Evolutionary conservation across 805 yeast species (phyloP), one percentile per base, ranked within the genome.

Genomic region (Komagataella phaffii): DNA sequence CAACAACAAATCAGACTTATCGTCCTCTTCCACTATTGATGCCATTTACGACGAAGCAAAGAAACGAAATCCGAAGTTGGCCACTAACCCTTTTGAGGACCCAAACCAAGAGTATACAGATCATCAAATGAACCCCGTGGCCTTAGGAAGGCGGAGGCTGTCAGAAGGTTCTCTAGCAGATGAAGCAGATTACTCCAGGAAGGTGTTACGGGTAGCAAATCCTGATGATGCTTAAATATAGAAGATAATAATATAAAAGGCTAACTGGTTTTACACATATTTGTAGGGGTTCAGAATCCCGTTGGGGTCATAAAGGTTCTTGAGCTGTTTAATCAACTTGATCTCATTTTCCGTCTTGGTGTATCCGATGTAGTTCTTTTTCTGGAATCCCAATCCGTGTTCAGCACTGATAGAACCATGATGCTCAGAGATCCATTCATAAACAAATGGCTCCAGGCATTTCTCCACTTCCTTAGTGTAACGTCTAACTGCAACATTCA

Each of bases 301-400:
- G 52, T 88, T 85, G 57, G 97, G 97, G 72, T 93, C 99, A 62
- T 80, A 90, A 58, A 78, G 80, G n/a, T 72, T 59, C 70, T 91
- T 93, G 59, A 93, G 68, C 45, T 80, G 80, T 64, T 82, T 83
- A 76, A 93, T 90, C 70, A 89, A 65, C 45, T 71, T 63, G 54
- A 93, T 78, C 64, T 88, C 90, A 50, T 71, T 70, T 10, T 75
- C 81, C 56, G 79, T 78, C 73, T 90, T 93, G 50, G 95, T 77
- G 71, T 91, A 93, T 7, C 83, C 83, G 58, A 91, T 76, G 65
- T 86, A 93, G 62, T 87, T 85, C 59, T 85, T 88, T 83, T 93
- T 93, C 62, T 91, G 97, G 78, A 93, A 88, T 0, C 99, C 99
- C 53, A 93, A 74, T 14, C 99, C 99, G 65, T 93, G 99, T 67